Conservation (phyloP, 2,329 filamentous ascomycete genomes). For the Fusarium sp. region DNA sequence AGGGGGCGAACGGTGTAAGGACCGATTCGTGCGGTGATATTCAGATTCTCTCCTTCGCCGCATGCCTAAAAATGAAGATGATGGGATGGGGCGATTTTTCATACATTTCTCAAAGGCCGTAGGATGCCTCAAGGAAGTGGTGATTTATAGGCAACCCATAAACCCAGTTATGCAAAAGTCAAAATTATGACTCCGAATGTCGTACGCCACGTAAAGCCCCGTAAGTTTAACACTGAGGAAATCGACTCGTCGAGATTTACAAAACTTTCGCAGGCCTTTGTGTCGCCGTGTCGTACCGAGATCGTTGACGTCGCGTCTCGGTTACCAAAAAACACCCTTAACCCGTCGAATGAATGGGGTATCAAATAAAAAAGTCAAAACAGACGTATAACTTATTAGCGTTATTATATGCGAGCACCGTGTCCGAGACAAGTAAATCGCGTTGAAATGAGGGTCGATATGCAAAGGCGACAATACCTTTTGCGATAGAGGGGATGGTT, state of each 20-base stretch:
- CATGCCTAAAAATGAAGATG: not conserved
- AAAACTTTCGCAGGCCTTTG: conserved; percentile 19
- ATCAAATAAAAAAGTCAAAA: conserved; percentile 7
- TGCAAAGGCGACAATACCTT: conserved; percentile 25
- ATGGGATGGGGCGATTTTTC: conserved; percentile 4
- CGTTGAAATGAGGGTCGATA: conserved; percentile 15
- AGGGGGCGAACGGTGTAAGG: not conserved
- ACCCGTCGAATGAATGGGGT: conserved; percentile 3
- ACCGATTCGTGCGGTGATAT: not conserved
- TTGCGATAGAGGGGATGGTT: conserved; percentile 19
- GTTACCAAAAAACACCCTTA: conserved; percentile 1
- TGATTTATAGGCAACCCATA: conserved; percentile 30
- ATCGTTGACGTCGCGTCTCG: conserved; percentile 20
- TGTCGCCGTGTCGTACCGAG: conserved; percentile 4
- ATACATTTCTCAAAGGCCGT: conserved; percentile 37
- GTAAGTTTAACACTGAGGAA: not conserved
- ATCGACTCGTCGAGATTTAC: not conserved
- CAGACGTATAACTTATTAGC: conserved; percentile 5
- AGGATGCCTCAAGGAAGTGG: conserved; percentile 27
- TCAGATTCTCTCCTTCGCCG: not conserved
- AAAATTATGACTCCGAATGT: not conserved
- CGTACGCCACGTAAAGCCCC: not conserved
- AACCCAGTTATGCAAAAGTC: conserved; percentile 16
- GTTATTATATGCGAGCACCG: not conserved
- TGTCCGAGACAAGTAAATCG: not conserved